Conservation (phyloP, 257 asterid species). For the Haberlea rhodopensis region DNA sequence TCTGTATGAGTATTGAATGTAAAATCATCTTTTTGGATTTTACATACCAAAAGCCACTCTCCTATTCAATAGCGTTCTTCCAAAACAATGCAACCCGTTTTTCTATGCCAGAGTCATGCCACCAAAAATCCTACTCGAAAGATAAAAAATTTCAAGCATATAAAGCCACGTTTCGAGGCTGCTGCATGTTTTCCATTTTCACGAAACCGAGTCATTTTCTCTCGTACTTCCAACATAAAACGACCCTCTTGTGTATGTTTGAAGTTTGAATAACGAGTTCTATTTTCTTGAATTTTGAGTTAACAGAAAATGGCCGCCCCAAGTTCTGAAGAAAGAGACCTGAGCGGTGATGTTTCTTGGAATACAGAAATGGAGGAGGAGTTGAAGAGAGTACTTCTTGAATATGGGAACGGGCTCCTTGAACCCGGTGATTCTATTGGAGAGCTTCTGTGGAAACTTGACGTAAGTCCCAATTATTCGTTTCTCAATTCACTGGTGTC, state of each 20-base stretch:
- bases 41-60: slow-evolving; percentile 17
- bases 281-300: slow-evolving; percentile 11
- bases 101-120: slow-evolving; percentile 18
- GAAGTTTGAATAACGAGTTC: background rate
- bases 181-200: slow-evolving; percentile 20
- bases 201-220: slow-evolving; percentile 13
- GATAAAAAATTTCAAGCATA: background rate
- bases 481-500: background rate
- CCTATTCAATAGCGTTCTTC: slow-evolving; percentile 20
- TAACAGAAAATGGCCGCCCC: slow-evolving; percentile 4
- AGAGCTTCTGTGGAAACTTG: slow-evolving; percentile 16
- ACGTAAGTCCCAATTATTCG: slow-evolving; percentile 17
- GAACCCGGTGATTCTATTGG: slow-evolving; percentile 19
- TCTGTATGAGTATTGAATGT: background rate
- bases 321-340: slow-evolving; percentile 2
- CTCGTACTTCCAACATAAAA: slow-evolving; percentile 11
- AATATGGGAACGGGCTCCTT: slow-evolving; percentile 11
- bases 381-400: slow-evolving; percentile 15
- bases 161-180: background rate
- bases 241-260: background rate
- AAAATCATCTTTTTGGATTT: slow-evolving; percentile 13
- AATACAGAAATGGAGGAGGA: slow-evolving; percentile 1
- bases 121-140: slow-evolving; percentile 5
- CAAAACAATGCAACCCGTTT: slow-evolving; percentile 6
- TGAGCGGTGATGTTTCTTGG: background rate